Evolutionary conservation across 169 alveolate genomes (phyloP), one percentile per base, ranked within the genome.

Genomic region (Miamiensis avidus): DNA sequence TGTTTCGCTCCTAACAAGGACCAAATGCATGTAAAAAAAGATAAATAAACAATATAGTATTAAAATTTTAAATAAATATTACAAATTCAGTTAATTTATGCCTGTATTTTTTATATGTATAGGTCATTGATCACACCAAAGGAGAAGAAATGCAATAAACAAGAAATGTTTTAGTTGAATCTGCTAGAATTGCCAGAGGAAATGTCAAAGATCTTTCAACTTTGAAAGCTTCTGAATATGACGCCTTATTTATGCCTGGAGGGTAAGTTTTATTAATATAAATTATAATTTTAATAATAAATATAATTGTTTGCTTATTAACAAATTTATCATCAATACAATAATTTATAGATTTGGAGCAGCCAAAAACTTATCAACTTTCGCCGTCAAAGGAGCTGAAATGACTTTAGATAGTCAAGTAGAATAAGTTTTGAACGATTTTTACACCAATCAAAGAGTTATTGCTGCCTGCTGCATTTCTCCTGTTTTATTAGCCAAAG

Each of bases 101-200:
- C n/a, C n/a, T n/a, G n/a, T n/a, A n/a, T n/a, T n/a, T n/a, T n/a
- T n/a, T n/a, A n/a, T n/a, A n/a, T n/a, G n/a, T n/a, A n/a, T n/a
- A n/a, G n/a, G n/a, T n/a, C n/a, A 78, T 91, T 0, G 79, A 93
- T 75, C 96, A 93, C 78, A 26, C 75, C 1, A 85, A 77, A 74
- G 95, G 95, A 25, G 84, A 87, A 87, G 75, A 78, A 75, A 28
- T 31, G 73, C 78, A 75, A 34, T 81, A 85, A 75, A 82, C 81
- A 0, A 86, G 95, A 73, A 91, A 91, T 72, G 91, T 89, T 26
- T 64, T 89, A 65, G 89, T 75, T 29, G 95, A 93, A 88, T 83
- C 95, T 27, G 94, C 96, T 6, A 81, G 95, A 78, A 91, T 93
- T 34, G 89, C 94, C 30, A 65, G 96, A 78, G 95, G 95, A 1